Percentiles rank a stretch among this genome's conserved stretches.
Conservation (phyloP, 192 early-diverging fungal genomes). For the Spizellomyces sp. region DNA sequence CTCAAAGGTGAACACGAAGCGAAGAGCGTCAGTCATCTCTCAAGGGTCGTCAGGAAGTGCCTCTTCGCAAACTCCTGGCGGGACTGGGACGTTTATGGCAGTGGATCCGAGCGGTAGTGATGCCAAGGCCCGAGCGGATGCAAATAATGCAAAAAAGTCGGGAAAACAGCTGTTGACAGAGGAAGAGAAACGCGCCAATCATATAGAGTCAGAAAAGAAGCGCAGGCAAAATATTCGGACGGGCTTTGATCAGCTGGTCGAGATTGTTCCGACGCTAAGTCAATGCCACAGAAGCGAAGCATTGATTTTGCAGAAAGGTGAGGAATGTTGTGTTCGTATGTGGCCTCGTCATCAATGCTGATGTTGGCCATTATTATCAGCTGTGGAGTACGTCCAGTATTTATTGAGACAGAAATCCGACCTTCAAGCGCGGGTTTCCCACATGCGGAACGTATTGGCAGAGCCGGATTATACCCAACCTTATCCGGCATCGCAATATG, state of each 20-base stretch:
- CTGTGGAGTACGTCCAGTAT: slow-evolving; percentile 44
- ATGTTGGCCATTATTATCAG: slow-evolving; percentile 5
- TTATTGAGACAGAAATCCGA: slow-evolving; percentile 12
- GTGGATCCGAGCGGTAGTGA: no score
- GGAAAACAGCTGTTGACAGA: slow-evolving; percentile 65
- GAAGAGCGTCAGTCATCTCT: no score
- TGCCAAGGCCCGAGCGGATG: not conserved
- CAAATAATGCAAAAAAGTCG: not conserved
- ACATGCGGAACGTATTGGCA: slow-evolving; percentile 10
- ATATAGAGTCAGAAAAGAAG: slow-evolving; percentile 94
- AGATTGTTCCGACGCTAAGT: slow-evolving; percentile 81
- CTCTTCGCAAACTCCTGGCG: no score
- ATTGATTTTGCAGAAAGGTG: slow-evolving; percentile 68
- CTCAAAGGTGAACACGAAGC: no score
- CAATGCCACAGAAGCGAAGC: slow-evolving; percentile 83
- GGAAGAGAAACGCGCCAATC: slow-evolving; percentile 91
- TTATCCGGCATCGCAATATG: no score
- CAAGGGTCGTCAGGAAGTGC: no score
- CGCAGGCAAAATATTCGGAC: slow-evolving; percentile 86
- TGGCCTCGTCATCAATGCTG: no score
- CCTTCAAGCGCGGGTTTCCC: slow-evolving; percentile 10
- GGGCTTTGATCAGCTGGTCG: slow-evolving; percentile 88
- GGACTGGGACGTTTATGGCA: no score
- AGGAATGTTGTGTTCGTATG: no score
- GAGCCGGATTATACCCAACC: no score